A percentile compares a stretch with the other conserved stretches of the same genome.
Conservation (phyloP, 768 basidiomycete species). For the Pholiota microspora region DNA sequence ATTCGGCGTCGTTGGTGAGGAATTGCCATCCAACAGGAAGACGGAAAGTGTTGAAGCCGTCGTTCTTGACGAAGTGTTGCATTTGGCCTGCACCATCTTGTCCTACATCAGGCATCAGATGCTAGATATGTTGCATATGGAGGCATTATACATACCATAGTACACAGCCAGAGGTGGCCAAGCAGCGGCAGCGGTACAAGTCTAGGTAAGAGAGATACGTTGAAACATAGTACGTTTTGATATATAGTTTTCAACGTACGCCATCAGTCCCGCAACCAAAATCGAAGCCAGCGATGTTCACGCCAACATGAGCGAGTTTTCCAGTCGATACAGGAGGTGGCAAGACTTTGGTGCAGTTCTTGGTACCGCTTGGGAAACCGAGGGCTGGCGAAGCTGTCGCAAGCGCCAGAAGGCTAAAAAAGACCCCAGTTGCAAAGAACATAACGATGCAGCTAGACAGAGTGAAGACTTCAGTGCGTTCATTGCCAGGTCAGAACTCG, state of each 20-base stretch:
- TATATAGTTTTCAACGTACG: slow-evolving; percentile 7
- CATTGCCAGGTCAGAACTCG: neutral
- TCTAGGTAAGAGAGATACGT: slow-evolving; percentile 9
- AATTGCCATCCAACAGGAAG: slow-evolving; percentile 63
- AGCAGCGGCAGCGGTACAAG: slow-evolving; percentile 35
- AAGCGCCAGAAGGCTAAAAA: neutral
- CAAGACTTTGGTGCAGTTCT: slow-evolving; percentile 8
- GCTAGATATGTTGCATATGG: too few relatives aligned
- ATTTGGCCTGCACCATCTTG: slow-evolving; percentile 54
- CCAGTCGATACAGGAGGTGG: slow-evolving; percentile 25
- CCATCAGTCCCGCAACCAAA: slow-evolving; percentile 50
- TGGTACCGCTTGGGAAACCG: neutral
- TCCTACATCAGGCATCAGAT: slow-evolving; percentile 19
- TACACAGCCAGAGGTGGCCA: slow-evolving; percentile 45
- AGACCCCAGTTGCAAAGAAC: neutral
- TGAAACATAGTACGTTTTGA: too few relatives aligned
- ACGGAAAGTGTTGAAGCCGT: slow-evolving; percentile 57
- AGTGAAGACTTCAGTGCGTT: neutral
- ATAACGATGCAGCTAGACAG: neutral
- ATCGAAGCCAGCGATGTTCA: slow-evolving; percentile 58
- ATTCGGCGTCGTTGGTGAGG: slow-evolving; percentile 35
- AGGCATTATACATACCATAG: slow-evolving; percentile 28
- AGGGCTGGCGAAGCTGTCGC: slow-evolving; percentile 5
- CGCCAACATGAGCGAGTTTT: slow-evolving; percentile 37
- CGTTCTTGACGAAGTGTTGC: slow-evolving; percentile 54